A percentile compares a stretch with the other conserved stretches of the same genome.
Evolutionary conservation across 306 rosid genomes (phyloP).

Genomic region (Gillenia trifoliata): DNA sequence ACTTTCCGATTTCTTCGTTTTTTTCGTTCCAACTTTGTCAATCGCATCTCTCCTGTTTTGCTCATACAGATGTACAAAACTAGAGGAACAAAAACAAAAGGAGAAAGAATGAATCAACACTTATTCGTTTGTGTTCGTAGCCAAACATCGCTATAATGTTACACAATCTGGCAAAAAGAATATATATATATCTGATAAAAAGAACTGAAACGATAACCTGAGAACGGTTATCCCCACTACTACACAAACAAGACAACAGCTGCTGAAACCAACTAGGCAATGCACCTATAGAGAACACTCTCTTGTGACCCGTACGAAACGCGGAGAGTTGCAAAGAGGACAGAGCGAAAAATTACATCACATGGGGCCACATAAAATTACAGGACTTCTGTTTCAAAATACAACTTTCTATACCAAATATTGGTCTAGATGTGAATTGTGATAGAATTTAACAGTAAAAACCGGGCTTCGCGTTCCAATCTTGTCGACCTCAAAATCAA

Average conservation of each 20-base stretch:
- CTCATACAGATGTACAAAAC: not conserved
- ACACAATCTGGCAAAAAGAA: constrained; percentile 8
- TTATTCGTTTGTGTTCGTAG: constrained; percentile 1
- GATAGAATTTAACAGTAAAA: constrained; percentile 19
- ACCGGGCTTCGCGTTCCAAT: constrained; percentile 13
- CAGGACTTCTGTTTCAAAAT: constrained; percentile 21
- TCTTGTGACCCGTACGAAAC: constrained; percentile 40
- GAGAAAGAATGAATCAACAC: not conserved
- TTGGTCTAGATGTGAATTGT: constrained; percentile 13
- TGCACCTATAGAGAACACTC: constrained; percentile 25
- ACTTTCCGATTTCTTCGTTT: too few species aligned
- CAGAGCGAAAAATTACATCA: constrained; percentile 32
- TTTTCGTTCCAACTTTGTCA: too few species aligned
- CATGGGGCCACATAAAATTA: constrained; percentile 41
- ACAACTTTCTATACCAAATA: constrained; percentile 36
- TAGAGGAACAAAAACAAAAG: too few species aligned
- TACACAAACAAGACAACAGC: constrained; percentile 24
- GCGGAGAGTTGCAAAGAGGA: constrained; percentile 21
- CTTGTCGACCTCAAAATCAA: constrained; percentile 26
- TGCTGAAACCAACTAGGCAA: constrained; percentile 22
- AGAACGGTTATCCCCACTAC: constrained; percentile 15
- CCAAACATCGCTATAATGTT: not conserved
- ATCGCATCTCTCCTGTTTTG: not conserved
- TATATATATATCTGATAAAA: not conserved
- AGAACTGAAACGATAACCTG: constrained; percentile 6